These are phyloP conservation scores for Plantago elongata DNA, from an alignment of 257 asterid genomes.

Conservation along the genomic window DNA sequence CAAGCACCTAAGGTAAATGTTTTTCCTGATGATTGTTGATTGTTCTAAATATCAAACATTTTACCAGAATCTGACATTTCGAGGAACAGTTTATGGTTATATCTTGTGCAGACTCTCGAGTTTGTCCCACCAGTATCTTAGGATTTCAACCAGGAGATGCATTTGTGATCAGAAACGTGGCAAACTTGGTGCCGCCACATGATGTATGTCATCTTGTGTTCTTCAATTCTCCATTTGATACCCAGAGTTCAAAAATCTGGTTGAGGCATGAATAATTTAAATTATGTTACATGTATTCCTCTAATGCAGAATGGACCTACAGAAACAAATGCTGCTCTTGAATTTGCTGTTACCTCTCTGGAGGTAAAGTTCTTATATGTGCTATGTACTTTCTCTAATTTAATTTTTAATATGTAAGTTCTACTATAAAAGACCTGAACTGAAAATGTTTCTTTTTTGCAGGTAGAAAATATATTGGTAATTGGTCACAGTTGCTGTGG, in stretches of 20 bases:
- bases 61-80: slow-evolving; percentile 27
- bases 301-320: slow-evolving; percentile 79
- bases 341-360: slow-evolving; percentile 83
- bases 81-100: slow-evolving; percentile 89
- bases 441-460: slow-evolving; percentile 18
- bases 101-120: slow-evolving; percentile 97
- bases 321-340: slow-evolving; percentile 97
- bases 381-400: background rate
- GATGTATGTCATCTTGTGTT: slow-evolving; percentile 37
- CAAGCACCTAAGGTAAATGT: slow-evolving; percentile 79
- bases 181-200: slow-evolving; percentile 89
- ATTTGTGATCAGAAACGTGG: slow-evolving; percentile 80
- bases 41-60: slow-evolving; percentile 8
- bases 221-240: background rate
- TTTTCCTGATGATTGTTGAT: slow-evolving; percentile 1
- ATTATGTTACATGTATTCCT: slow-evolving; percentile 6
- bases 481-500: slow-evolving; percentile 98
- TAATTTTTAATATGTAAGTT: background rate
- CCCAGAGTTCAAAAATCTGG: too few relatives aligned
- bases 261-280: slow-evolving; percentile 12
- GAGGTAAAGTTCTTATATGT: slow-evolving; percentile 36
- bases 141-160: slow-evolving; percentile 99
- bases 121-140: slow-evolving; percentile 84
- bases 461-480: slow-evolving; percentile 83
- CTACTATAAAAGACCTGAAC: background rate